These are phyloP conservation scores for Rhipidocladum racemiflorum DNA, from an alignment of 176 grass and related monocot genomes.

Conservation along the genomic window DNA sequence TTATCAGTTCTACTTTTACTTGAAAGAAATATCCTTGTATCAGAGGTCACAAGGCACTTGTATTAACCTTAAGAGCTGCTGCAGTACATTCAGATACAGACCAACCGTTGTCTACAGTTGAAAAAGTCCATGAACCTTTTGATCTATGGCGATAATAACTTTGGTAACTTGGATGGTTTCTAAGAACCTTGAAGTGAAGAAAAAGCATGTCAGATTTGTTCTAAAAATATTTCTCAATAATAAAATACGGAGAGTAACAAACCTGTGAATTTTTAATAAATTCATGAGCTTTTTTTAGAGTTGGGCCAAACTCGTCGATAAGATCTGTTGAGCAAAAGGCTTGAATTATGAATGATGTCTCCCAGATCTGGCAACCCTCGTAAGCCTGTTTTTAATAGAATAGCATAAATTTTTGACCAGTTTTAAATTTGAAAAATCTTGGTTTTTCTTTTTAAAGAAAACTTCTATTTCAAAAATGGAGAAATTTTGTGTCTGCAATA, in stretches of 20 bases:
- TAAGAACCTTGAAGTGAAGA: slow-evolving; percentile 44
- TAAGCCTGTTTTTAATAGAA: slow-evolving; percentile 34
- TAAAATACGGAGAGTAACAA: background rate
- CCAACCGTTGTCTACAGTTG: slow-evolving; percentile 63
- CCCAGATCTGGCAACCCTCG: slow-evolving; percentile 76
- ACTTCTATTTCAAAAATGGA: too few relatives aligned
- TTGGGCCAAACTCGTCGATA: slow-evolving; percentile 43
- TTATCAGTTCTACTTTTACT: too few relatives aligned
- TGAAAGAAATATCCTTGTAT: too few relatives aligned
- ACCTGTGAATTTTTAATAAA: slow-evolving; percentile 62
- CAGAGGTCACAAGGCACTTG: background rate
- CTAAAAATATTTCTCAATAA: too few relatives aligned
- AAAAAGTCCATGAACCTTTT: slow-evolving; percentile 64
- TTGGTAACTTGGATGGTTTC: slow-evolving; percentile 48
- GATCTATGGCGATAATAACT: slow-evolving; percentile 50
- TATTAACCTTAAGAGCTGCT: slow-evolving; percentile 53
- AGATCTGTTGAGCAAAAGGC: slow-evolving; percentile 57
- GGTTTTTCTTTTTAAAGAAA: too few relatives aligned
- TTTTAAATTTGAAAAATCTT: too few relatives aligned
- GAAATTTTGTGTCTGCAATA: too few relatives aligned
- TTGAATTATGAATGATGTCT: slow-evolving; percentile 78
- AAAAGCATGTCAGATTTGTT: background rate
- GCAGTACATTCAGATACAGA: slow-evolving; percentile 50
- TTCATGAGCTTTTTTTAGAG: slow-evolving; percentile 50
- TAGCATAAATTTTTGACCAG: too few relatives aligned